Percentiles rank a stretch among this genome's conserved stretches.
Evolutionary conservation across 2,329 filamentous ascomycete species (phyloP).

Genomic region (Neoscytalidium dimidiatum): DNA sequence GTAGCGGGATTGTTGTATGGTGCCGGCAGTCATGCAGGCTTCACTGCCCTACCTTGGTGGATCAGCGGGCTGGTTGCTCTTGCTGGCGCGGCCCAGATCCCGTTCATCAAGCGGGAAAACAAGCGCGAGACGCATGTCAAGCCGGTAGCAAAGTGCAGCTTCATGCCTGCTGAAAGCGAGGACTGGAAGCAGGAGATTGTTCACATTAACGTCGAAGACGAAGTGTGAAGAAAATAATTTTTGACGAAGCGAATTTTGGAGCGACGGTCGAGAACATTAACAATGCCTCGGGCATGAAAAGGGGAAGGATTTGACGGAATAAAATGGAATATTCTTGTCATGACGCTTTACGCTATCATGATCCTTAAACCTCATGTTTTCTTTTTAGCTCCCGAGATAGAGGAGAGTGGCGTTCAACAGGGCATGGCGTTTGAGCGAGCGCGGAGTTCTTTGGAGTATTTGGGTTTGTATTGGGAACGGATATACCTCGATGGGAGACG

Average conservation of each 20-base stretch:
- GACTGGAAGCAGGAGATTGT: constrained; percentile 23
- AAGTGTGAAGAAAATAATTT: no score
- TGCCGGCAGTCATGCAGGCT: constrained; percentile 57
- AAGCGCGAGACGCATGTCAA: constrained; percentile 43
- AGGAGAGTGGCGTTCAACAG: not conserved
- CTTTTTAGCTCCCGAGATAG: not conserved
- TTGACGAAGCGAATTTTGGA: no score
- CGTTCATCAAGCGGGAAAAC: constrained; percentile 55
- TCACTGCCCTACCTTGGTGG: constrained; percentile 67
- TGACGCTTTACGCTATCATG: not conserved
- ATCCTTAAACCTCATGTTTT: not conserved
- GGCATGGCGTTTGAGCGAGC: not conserved
- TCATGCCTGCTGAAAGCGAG: constrained; percentile 27
- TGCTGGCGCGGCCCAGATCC: constrained; percentile 57
- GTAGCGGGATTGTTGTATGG: constrained; percentile 69
- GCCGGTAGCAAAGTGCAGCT: constrained; percentile 29
- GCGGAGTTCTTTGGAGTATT: not conserved
- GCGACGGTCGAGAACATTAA: not conserved
- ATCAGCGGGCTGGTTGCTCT: constrained; percentile 58
- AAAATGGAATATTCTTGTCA: not conserved
- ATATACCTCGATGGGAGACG: not conserved
- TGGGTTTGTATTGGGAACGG: not conserved
- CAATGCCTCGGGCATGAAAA: not conserved
- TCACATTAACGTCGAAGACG: constrained; percentile 24
- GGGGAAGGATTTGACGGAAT: not conserved